Conservation (phyloP, 176 grass and related monocot species). For the Carex parvula region DNA sequence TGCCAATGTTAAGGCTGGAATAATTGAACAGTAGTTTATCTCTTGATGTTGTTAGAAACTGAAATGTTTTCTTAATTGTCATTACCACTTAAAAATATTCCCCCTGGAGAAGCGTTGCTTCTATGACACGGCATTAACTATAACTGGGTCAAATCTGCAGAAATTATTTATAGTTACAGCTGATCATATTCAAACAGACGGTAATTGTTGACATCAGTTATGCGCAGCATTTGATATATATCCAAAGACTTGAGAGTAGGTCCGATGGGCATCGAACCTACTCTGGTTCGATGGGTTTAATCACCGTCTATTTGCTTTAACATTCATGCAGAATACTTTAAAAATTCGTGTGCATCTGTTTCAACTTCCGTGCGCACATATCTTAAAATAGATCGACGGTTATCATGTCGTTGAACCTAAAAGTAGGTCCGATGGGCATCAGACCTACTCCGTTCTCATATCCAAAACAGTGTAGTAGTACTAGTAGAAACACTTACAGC, state of each 20-base stretch:
- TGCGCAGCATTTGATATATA: not conserved
- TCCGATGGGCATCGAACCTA: too few species aligned
- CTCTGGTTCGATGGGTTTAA: too few species aligned
- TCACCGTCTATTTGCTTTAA: too few species aligned
- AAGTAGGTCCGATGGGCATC: too few species aligned
- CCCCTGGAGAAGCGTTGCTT: not conserved
- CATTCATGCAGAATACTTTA: too few species aligned
- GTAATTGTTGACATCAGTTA: not conserved
- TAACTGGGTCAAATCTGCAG: not conserved
- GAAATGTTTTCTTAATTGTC: not conserved
- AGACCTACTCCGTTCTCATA: too few species aligned
- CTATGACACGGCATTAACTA: not conserved
- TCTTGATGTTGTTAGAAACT: not conserved
- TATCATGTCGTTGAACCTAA: too few species aligned
- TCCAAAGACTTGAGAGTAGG: too few species aligned
- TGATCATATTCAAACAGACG: not conserved
- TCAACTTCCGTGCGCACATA: too few species aligned
- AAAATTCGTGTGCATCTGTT: too few species aligned
- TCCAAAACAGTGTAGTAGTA: not conserved
- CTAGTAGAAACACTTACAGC: too few species aligned
- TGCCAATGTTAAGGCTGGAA: conserved; percentile 10
- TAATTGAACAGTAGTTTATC: conserved; percentile 11
- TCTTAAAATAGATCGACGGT: too few species aligned
- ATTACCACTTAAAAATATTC: not conserved
- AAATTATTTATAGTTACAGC: not conserved